Evolutionary conservation across 441 rosid species (phyloP).

Genomic region (Populus trichocarpa): DNA sequence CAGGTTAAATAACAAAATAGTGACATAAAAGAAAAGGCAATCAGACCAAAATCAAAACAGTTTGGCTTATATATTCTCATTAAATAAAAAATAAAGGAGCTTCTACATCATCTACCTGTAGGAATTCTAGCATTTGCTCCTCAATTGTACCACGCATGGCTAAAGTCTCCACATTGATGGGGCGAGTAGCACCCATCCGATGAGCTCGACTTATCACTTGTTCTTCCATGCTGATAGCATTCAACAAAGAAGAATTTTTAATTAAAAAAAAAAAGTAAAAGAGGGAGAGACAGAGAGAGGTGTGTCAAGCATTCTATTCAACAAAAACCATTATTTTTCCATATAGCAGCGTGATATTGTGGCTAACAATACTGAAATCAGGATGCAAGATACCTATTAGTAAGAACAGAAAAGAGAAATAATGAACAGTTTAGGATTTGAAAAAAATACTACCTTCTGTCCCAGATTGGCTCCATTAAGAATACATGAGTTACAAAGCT

Average conservation of each 20-base stretch:
- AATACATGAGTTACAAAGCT: constrained; percentile 90
- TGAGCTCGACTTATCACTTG: constrained; percentile 99
- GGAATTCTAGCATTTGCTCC: constrained; percentile 86
- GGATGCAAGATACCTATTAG: neutral
- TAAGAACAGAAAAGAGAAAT: no score
- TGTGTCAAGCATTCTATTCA: neutral
- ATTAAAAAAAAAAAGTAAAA: neutral
- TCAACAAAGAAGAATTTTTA: neutral
- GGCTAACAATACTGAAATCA: neutral
- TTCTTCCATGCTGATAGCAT: constrained; percentile 80
- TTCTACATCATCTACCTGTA: constrained; percentile 44
- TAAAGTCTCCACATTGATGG: constrained; percentile 85
- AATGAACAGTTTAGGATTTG: neutral
- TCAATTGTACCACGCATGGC: constrained; percentile 92
- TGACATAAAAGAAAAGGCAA: neutral
- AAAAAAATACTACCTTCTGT: constrained; percentile 58
- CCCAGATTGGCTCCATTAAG: constrained; percentile 99
- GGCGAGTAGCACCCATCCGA: constrained; percentile 95
- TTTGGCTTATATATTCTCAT: neutral
- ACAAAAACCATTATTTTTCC: neutral
- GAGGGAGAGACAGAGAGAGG: neutral
- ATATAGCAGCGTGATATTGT: neutral
- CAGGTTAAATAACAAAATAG: neutral
- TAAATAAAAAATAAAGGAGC: neutral
- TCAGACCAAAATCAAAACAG: neutral